These are phyloP conservation scores for Chlorella variabilis DNA, from an alignment of 163 green algal species.

Conservation along the genomic window DNA sequence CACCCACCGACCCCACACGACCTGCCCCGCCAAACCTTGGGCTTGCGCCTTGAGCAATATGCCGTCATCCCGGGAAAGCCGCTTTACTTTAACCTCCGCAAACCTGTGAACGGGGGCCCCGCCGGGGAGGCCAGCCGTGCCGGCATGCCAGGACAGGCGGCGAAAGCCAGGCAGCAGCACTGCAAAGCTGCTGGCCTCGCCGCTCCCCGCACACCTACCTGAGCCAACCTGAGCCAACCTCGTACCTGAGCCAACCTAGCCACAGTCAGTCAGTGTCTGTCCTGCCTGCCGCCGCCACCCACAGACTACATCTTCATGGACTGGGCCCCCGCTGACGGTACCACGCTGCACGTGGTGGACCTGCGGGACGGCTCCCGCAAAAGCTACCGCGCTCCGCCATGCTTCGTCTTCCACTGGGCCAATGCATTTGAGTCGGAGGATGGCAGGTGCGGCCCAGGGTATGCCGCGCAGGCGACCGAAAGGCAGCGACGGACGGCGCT, in stretches of 20 bases:
- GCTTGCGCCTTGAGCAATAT: neutral
- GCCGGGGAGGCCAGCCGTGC: too few relatives aligned
- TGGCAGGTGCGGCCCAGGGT: conserved; percentile 1
- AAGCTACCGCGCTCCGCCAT: conserved; percentile 60
- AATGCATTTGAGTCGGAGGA: conserved; percentile 55
- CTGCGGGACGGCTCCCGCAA: conserved; percentile 51
- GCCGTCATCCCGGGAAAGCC: conserved; percentile 75
- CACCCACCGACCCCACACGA: too few relatives aligned
- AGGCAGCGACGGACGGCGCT: too few relatives aligned
- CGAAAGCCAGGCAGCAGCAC: too few relatives aligned
- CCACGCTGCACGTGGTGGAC: conserved; percentile 67
- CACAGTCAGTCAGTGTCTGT: too few relatives aligned
- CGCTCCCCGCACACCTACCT: too few relatives aligned
- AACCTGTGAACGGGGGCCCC: neutral
- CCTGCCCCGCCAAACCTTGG: too few relatives aligned
- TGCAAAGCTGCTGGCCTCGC: too few relatives aligned
- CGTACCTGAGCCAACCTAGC: too few relatives aligned
- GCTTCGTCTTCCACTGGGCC: conserved; percentile 80
- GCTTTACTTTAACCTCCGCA: conserved; percentile 70
- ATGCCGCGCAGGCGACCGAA: too few relatives aligned
- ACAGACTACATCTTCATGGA: conserved; percentile 74
- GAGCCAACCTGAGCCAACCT: too few relatives aligned
- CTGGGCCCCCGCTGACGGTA: conserved; percentile 70
- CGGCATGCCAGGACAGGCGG: too few relatives aligned
- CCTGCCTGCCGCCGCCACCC: neutral